Conservation (phyloP, 2,329 filamentous ascomycete species). For the Alternaria arborescens region DNA sequence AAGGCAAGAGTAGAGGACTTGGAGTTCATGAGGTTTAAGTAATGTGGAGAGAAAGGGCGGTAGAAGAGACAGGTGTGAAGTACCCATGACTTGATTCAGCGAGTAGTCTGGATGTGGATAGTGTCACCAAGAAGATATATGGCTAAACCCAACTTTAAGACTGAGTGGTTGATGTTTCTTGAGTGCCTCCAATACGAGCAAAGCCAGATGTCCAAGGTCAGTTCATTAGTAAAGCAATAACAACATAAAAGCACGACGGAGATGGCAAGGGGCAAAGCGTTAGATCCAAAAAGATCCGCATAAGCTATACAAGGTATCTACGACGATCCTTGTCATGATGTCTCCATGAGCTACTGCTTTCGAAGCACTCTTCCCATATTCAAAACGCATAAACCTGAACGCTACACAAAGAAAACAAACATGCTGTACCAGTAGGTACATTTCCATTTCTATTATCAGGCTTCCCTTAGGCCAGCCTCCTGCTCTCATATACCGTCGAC, state of each 20-base stretch:
- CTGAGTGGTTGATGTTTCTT: not conserved
- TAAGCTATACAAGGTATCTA: not conserved
- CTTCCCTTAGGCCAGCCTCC: not conserved
- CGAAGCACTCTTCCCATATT: not conserved
- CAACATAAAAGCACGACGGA: not conserved
- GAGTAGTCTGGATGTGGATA: not conserved
- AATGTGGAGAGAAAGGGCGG: not conserved
- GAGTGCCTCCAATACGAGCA: not conserved
- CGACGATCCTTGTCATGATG: not conserved
- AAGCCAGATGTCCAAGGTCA: not conserved
- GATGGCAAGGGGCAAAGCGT: not conserved
- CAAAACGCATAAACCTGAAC: not conserved
- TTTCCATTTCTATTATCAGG: not conserved
- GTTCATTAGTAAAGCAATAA: not conserved
- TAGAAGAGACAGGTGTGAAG: not conserved
- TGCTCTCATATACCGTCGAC: not conserved
- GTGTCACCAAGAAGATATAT: not conserved
- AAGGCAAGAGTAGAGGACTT: conserved; percentile 33
- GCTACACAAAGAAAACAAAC: not conserved
- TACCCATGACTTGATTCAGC: not conserved
- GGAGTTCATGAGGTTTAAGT: not conserved
- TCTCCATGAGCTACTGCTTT: not conserved
- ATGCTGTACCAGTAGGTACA: too few relatives aligned
- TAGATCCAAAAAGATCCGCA: not conserved
- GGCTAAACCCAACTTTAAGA: not conserved